Percentiles rank a stretch among this genome's conserved stretches.
Conservation (phyloP, 495 filamentous ascomycete genomes). For the Penicillium cataractarum region DNA sequence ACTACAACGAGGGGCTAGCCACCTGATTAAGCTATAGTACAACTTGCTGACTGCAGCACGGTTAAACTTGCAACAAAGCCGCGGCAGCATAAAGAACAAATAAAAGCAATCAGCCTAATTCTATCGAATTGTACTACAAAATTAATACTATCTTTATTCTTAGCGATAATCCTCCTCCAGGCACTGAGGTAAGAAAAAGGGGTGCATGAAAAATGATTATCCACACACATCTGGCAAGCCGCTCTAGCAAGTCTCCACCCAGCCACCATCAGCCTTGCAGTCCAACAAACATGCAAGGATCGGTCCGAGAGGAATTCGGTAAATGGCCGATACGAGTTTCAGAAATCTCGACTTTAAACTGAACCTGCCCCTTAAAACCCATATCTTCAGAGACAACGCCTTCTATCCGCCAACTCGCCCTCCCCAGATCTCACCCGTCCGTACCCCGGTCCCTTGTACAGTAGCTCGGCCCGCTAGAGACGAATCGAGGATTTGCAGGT, state of each 20-base stretch:
- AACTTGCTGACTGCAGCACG: no score
- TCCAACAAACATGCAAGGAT: background rate
- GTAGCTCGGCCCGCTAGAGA: constrained; percentile 5
- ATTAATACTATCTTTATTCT: no score
- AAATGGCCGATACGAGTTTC: background rate
- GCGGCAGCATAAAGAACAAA: no score
- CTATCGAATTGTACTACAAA: no score
- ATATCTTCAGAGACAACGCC: background rate
- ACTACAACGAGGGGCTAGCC: no score
- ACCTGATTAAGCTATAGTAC: no score
- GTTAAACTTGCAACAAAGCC: no score
- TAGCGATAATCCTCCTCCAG: no score
- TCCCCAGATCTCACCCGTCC: background rate
- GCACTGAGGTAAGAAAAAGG: no score
- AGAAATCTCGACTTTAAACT: background rate
- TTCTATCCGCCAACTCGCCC: background rate
- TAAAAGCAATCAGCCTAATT: background rate
- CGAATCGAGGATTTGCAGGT: constrained; percentile 8
- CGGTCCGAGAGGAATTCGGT: background rate
- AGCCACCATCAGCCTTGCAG: background rate
- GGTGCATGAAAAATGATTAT: background rate
- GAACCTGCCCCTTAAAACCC: background rate
- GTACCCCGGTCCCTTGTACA: background rate
- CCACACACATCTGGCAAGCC: background rate
- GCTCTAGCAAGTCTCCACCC: background rate